Conservation (phyloP, 106 monocot genomes). For the Chionographis japonica region DNA sequence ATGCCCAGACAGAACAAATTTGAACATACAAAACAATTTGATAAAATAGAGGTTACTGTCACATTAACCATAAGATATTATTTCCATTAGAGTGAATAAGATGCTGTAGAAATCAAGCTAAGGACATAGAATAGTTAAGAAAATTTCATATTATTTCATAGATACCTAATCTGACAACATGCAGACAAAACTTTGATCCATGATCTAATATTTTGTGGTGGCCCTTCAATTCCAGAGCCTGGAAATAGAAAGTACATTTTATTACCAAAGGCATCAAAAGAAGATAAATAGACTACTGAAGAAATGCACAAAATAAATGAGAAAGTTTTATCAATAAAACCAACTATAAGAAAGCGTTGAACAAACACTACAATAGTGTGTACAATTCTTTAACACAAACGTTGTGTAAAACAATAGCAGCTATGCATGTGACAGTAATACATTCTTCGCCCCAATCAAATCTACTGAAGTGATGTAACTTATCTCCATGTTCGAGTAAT, state of each 20-base stretch:
- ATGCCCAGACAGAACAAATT: too few relatives aligned
- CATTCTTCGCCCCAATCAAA: too few relatives aligned
- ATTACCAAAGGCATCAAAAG: neutral
- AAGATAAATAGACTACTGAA: neutral
- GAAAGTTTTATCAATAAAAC: neutral
- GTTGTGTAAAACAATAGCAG: too few relatives aligned
- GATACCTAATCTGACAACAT: conserved; percentile 77
- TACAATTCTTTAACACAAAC: too few relatives aligned
- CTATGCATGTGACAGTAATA: neutral
- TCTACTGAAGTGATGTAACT: too few relatives aligned
- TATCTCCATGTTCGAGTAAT: too few relatives aligned
- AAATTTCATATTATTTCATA: neutral
- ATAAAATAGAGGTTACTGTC: too few relatives aligned
- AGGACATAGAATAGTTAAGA: neutral
- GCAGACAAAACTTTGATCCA: conserved; percentile 74
- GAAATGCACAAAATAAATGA: neutral
- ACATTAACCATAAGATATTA: too few relatives aligned
- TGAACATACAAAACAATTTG: too few relatives aligned
- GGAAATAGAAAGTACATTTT: conserved; percentile 9
- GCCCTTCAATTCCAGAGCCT: conserved; percentile 48
- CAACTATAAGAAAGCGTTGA: neutral
- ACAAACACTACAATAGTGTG: neutral
- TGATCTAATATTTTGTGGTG: conserved; percentile 67
- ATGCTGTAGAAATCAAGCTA: neutral
- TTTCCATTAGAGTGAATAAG: neutral